phyloP scores from a whole-genome alignment of 108 stramenopile genomes.

The Nitzschia sp. region DNA sequence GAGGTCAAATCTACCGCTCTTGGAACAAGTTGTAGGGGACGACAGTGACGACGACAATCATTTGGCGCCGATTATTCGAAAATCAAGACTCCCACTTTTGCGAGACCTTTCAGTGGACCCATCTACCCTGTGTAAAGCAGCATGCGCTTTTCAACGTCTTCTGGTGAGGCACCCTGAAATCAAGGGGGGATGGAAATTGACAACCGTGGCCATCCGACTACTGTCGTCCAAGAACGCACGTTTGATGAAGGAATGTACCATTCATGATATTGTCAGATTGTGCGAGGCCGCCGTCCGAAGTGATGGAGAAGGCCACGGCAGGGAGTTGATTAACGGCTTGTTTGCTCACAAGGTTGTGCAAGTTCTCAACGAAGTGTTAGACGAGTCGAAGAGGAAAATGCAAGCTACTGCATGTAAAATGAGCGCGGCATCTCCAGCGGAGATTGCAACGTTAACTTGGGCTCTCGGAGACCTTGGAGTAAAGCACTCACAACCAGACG shows the following conservation, averaged over 20 bases:
- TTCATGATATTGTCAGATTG: conserved; percentile 41
- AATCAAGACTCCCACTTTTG: conserved; percentile 33
- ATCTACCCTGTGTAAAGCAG: conserved; percentile 51
- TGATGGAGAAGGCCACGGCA: conserved; percentile 31
- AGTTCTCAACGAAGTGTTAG: conserved; percentile 43
- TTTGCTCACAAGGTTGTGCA: conserved; percentile 51
- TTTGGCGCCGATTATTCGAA: conserved; percentile 6
- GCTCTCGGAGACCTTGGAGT: conserved; percentile 52
- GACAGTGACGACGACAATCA: conserved; percentile 34
- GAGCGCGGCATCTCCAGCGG: conserved; percentile 27
- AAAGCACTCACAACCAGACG: conserved; percentile 10
- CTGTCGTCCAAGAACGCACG: conserved; percentile 56
- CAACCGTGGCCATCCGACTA: conserved; percentile 46
- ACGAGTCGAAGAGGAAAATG: conserved; percentile 3
- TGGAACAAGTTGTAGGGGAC: conserved; percentile 43
- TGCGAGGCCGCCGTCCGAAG: conserved; percentile 38
- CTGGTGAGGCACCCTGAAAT: conserved; percentile 31
- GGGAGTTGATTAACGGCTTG: conserved; percentile 36
- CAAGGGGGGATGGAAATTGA: conserved; percentile 40
- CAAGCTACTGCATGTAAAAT: conserved; percentile 13
- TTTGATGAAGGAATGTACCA: conserved; percentile 45
- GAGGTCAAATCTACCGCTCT: conserved; percentile 20
- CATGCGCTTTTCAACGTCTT: conserved; percentile 37
- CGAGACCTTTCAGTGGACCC: conserved; percentile 56
- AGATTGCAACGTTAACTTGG: conserved; percentile 44